Percentiles rank a stretch among this genome's conserved stretches.
phyloP scores from a whole-genome alignment of 2,329 filamentous ascomycete genomes.

The Metarhizium brunneum region DNA sequence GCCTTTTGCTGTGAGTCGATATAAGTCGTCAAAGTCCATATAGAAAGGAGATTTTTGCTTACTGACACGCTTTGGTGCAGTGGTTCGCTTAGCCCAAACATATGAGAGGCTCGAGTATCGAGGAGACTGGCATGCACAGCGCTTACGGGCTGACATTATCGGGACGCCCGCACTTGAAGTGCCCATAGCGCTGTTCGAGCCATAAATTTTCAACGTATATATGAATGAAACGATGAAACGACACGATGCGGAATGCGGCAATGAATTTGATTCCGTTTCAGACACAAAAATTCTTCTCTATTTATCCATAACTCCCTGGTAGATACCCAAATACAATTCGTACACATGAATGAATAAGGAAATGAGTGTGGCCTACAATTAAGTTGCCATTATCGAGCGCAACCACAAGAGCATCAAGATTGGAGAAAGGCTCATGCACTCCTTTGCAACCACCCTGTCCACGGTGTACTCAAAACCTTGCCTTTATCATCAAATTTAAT shows the following conservation, averaged over 20 bases:
- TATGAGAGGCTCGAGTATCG: conserved; percentile 45
- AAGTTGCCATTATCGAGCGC: background rate
- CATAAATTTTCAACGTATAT: background rate
- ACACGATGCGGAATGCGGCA: background rate
- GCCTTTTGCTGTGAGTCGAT: conserved; percentile 31
- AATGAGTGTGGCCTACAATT: background rate
- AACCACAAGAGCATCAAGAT: background rate
- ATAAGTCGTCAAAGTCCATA: background rate
- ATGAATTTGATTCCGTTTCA: background rate
- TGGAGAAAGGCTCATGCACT: background rate
- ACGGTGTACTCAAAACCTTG: conserved; percentile 49
- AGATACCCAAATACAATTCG: background rate
- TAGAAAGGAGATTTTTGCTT: background rate
- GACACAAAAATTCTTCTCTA: background rate
- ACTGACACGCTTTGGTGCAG: conserved; percentile 21
- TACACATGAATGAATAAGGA: background rate
- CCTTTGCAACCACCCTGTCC: conserved; percentile 28
- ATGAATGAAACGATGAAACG: background rate
- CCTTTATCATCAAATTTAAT: conserved; percentile 53
- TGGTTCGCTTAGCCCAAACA: conserved; percentile 44
- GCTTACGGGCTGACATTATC: conserved; percentile 31
- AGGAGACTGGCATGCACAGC: conserved; percentile 32
- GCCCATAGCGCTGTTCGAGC: conserved; percentile 25
- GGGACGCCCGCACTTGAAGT: conserved; percentile 31
- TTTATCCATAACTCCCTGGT: background rate